Conservation (phyloP, 805 yeast genomes). For the Saturnispora besseyi region DNA sequence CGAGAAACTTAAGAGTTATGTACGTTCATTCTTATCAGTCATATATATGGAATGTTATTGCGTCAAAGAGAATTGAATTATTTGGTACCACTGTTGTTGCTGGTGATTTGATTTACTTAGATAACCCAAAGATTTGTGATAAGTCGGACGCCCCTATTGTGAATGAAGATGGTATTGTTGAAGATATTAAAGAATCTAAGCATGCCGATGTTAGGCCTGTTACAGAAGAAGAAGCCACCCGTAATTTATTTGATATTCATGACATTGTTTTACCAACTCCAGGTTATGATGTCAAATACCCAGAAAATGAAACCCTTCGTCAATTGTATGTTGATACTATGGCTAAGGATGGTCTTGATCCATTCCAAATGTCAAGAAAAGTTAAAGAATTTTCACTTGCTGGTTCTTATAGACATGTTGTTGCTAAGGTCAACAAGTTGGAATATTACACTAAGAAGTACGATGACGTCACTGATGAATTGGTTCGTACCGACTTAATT, state of each 20-base stretch:
- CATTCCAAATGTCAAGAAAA: conserved; percentile 73
- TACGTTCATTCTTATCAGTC: conserved; percentile 97
- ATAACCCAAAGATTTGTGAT: conserved; percentile 22
- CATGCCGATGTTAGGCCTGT: conserved; percentile 64
- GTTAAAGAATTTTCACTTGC: conserved; percentile 84
- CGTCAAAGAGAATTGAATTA: conserved; percentile 62
- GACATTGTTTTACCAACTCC: conserved; percentile 96
- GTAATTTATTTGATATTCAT: conserved; percentile 52
- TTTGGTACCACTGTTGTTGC: conserved; percentile 62
- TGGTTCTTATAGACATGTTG: conserved; percentile 75
- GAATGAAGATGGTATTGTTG: conserved; percentile 50
- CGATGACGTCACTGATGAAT: conserved; percentile 52
- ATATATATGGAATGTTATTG: conserved; percentile 86
- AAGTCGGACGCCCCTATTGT: conserved; percentile 20
- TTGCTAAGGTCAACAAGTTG: conserved; percentile 56
- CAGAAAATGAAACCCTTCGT: conserved; percentile 51
- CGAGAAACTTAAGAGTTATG: conserved; percentile 87
- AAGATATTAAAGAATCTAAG: conserved; percentile 53
- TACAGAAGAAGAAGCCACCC: conserved; percentile 60
- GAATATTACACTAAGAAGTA: conserved; percentile 59
- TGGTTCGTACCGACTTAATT: conserved; percentile 74
- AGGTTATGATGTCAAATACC: conserved; percentile 87
- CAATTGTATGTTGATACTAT: conserved; percentile 61
- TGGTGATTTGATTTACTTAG: conserved; percentile 69
- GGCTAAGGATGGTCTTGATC: conserved; percentile 77